These are phyloP conservation scores for Kodamaea sp. DNA, from an alignment of 1,139 yeast genomes.

Conservation along the genomic window DNA sequence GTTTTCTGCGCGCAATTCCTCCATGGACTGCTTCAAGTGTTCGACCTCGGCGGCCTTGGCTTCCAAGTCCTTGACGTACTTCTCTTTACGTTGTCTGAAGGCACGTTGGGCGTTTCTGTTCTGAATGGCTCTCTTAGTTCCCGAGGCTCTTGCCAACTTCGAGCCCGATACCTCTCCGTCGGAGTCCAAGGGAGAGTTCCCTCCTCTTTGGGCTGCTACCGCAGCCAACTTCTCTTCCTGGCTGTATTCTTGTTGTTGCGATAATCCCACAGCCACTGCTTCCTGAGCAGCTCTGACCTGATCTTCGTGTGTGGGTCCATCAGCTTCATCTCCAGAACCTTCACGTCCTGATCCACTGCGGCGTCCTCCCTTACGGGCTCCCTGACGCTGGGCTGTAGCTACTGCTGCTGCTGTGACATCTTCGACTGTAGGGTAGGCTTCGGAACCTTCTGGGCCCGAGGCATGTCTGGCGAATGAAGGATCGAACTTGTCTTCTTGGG, in stretches of 20 bases:
- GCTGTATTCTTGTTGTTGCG: slow-evolving; percentile 9
- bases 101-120: slow-evolving; percentile 89
- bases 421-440: slow-evolving; percentile 27
- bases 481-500: slow-evolving; percentile 26
- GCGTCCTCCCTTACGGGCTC: slow-evolving; percentile 8
- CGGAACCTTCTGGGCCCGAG: slow-evolving; percentile 16
- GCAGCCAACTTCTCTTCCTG: slow-evolving; percentile 9
- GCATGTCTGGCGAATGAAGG: slow-evolving; percentile 33
- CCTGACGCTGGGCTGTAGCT: slow-evolving; percentile 24
- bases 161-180: slow-evolving; percentile 7
- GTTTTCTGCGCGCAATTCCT: slow-evolving; percentile 66
- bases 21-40: slow-evolving; percentile 59
- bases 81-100: slow-evolving; percentile 78
- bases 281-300: slow-evolving; percentile 15
- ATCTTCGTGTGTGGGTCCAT: slow-evolving; percentile 8
- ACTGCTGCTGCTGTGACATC: slow-evolving; percentile 37
- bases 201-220: slow-evolving; percentile 5
- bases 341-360: slow-evolving; percentile 6
- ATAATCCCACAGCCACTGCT: slow-evolving; percentile 13
- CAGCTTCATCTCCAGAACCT: slow-evolving; percentile 10
- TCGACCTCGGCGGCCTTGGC: slow-evolving; percentile 63
- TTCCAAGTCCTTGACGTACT: slow-evolving; percentile 76
- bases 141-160: slow-evolving; percentile 9
- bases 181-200: neutral
- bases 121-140: slow-evolving; percentile 82